phyloP scores from a whole-genome alignment of 1,139 yeast genomes.

The Protomyces gravidus region DNA sequence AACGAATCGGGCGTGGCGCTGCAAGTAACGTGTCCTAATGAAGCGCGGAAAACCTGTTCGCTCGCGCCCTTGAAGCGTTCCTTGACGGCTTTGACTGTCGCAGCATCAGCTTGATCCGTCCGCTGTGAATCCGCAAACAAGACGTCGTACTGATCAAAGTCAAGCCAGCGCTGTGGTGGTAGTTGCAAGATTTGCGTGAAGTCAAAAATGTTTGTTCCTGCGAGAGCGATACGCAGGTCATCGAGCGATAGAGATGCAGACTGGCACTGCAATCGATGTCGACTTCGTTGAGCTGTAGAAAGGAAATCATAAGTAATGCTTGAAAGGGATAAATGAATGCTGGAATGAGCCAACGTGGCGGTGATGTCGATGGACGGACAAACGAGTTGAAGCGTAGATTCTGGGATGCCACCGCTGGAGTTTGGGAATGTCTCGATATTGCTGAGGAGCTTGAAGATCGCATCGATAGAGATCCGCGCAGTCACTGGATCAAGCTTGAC shows the following conservation, averaged over 20 bases:
- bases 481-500: not conserved
- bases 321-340: not conserved
- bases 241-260: not conserved
- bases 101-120: not conserved
- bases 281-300: not conserved
- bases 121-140: constrained; percentile 9
- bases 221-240: not conserved
- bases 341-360: not conserved
- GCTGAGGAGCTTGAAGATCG: not conserved
- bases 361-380: not conserved
- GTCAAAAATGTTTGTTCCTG: not conserved
- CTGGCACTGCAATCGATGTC: not conserved
- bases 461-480: not conserved
- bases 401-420: not conserved
- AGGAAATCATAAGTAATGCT: not conserved
- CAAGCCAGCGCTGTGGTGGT: constrained; percentile 6
- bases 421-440: not conserved
- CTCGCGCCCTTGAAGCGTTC: constrained; percentile 5
- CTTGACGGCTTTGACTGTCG: constrained; percentile 11
- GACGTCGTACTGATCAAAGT: constrained; percentile 14
- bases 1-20: not conserved
- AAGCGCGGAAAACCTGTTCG: constrained; percentile 4
- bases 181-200: constrained; percentile 1
- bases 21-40: not conserved
- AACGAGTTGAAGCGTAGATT: not conserved